Conservation (phyloP, 176 grass and related monocot genomes). For the Paspalum vaginatum region DNA sequence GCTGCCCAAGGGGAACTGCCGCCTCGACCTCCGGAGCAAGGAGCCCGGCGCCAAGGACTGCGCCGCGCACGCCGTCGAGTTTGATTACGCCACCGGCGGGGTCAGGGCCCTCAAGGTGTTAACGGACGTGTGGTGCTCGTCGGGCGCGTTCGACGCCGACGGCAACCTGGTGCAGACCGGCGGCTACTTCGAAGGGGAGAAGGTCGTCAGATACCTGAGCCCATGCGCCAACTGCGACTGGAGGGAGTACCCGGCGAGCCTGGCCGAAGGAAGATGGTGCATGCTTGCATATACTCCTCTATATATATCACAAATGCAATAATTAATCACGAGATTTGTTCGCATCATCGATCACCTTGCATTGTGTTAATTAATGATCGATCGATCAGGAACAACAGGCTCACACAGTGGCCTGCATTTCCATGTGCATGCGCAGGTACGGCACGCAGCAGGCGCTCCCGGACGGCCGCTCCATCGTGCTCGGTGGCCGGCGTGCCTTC, state of each 20-base stretch:
- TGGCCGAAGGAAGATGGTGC: constrained; percentile 63
- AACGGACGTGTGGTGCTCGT: constrained; percentile 68
- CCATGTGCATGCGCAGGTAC: constrained; percentile 49
- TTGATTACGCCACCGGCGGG: constrained; percentile 46
- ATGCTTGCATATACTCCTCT: not conserved
- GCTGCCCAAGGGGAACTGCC: constrained; percentile 54
- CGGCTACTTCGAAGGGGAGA: constrained; percentile 59
- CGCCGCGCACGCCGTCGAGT: constrained; percentile 62
- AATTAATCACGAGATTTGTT: no score
- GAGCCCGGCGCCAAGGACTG: constrained; percentile 40
- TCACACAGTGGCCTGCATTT: not conserved
- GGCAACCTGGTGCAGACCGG: constrained; percentile 66
- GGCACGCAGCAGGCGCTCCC: constrained; percentile 64
- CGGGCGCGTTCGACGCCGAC: constrained; percentile 44
- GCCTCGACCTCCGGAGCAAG: constrained; percentile 44
- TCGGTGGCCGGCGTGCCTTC: constrained; percentile 76
- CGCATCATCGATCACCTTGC: no score
- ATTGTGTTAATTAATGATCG: not conserved
- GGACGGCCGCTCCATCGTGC: constrained; percentile 64
- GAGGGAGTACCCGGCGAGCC: constrained; percentile 44
- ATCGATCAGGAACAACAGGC: not conserved
- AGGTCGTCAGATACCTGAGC: constrained; percentile 43
- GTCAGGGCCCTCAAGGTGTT: constrained; percentile 57
- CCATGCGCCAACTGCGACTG: constrained; percentile 51
- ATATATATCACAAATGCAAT: not conserved